A percentile compares a stretch with the other conserved stretches of the same genome.
These are phyloP conservation scores for Cerioporus squamosus DNA, from an alignment of 1,284 basidiomycete species.

Conservation along the genomic window DNA sequence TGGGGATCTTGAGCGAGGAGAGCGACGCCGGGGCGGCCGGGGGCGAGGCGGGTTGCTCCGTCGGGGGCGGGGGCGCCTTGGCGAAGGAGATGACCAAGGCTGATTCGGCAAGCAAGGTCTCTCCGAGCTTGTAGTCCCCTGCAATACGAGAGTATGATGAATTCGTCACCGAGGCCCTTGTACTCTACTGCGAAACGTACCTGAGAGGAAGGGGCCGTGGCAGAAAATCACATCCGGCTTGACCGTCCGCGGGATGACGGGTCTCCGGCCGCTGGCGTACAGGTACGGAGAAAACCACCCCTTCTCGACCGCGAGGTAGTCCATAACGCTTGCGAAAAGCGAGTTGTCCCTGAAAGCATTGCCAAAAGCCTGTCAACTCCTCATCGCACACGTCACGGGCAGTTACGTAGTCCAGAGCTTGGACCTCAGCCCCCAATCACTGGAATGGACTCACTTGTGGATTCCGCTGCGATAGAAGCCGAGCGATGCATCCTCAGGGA, in stretches of 20 bases:
- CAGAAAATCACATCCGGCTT: conserved; percentile 71
- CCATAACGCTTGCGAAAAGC: conserved; percentile 64
- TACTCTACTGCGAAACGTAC: conserved; percentile 30
- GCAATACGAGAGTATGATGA: conserved; percentile 8
- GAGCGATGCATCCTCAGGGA: conserved; percentile 59
- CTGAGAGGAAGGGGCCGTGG: conserved; percentile 64
- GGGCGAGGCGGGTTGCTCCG: not conserved
- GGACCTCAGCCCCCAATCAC: not conserved
- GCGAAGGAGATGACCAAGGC: conserved; percentile 55
- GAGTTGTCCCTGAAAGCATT: conserved; percentile 47
- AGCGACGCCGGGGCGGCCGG: not conserved
- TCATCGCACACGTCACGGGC: not conserved
- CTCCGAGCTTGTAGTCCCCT: conserved; percentile 66
- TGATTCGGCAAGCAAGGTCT: conserved; percentile 59
- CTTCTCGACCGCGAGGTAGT: conserved; percentile 65
- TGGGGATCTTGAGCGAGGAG: conserved; percentile 11
- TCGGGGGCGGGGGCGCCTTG: conserved; percentile 29
- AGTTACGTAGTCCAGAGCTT: not conserved
- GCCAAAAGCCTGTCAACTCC: not conserved
- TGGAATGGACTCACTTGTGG: conserved; percentile 46
- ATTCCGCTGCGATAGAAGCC: conserved; percentile 66
- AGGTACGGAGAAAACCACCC: conserved; percentile 73
- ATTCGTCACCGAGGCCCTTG: not conserved
- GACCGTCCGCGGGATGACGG: conserved; percentile 63
- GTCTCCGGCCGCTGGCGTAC: conserved; percentile 62